phyloP scores from a whole-genome alignment of 2,329 filamentous ascomycete genomes.

The Cercospora sp. region DNA sequence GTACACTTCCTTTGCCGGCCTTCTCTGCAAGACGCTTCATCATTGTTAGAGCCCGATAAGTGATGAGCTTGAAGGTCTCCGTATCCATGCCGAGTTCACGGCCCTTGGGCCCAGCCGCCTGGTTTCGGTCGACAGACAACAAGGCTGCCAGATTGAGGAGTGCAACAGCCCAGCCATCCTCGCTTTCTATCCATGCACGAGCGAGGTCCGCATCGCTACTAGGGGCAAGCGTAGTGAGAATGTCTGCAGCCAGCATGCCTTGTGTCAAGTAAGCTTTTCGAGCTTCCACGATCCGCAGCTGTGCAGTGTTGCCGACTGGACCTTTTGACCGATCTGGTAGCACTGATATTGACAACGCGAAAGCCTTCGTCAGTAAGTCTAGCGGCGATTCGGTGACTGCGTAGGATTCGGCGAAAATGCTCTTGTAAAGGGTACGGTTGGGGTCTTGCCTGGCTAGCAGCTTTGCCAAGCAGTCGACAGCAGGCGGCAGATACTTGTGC shows the following conservation, averaged over 20 bases:
- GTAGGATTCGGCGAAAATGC: conserved; percentile 70
- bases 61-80: conserved; percentile 39
- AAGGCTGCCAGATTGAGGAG: conserved; percentile 74
- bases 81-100: conserved; percentile 33
- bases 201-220: conserved; percentile 58
- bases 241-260: conserved; percentile 85
- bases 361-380: conserved; percentile 82
- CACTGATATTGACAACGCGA: conserved; percentile 81
- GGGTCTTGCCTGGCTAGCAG: conserved; percentile 90
- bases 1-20: conserved; percentile 36
- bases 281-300: conserved; percentile 69
- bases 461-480: conserved; percentile 88
- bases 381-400: conserved; percentile 54
- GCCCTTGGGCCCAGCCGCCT: conserved; percentile 21
- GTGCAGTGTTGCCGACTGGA: conserved; percentile 44
- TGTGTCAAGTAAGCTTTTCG: conserved; percentile 91
- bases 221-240: conserved; percentile 69
- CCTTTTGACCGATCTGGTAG: conserved; percentile 71
- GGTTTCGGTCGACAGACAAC: conserved; percentile 61
- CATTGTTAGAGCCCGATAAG: conserved; percentile 50
- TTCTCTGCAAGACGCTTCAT: conserved; percentile 50
- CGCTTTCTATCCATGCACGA: conserved; percentile 76
- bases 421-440: conserved; percentile 80
- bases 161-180: conserved; percentile 80
- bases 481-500: conserved; percentile 85